Conservation (phyloP, 2,329 filamentous ascomycete genomes). For the Arthrobotrys sinensis region DNA sequence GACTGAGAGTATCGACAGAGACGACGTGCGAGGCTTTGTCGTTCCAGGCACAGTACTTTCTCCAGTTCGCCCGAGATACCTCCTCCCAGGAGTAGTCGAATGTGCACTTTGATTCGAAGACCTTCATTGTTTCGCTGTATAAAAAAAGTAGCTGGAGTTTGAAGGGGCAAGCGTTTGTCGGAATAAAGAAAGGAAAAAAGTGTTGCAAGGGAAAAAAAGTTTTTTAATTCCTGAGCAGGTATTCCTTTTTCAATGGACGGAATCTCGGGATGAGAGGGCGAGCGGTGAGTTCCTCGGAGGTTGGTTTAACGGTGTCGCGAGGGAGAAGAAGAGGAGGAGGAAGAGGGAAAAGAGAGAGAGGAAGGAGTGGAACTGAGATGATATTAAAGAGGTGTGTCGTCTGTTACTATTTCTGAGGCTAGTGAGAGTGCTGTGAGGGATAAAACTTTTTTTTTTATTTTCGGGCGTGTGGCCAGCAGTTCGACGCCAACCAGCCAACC, state of each 20-base stretch:
- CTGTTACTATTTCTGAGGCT: slow-evolving; percentile 29
- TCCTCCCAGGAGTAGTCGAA: slow-evolving; percentile 99
- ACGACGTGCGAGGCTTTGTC: slow-evolving; percentile 97
- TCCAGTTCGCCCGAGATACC: slow-evolving; percentile 97
- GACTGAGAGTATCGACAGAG: slow-evolving; percentile 91
- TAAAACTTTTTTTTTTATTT: slow-evolving; percentile 58
- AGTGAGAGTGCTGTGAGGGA: slow-evolving; percentile 35
- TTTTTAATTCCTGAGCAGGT: slow-evolving; percentile 1
- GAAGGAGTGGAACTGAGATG: slow-evolving; percentile 25
- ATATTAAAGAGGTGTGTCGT: slow-evolving; percentile 25
- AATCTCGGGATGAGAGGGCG: slow-evolving; percentile 13
- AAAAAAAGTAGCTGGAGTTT: slow-evolving; percentile 61
- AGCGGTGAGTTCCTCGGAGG: background rate
- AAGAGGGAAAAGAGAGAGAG: background rate
- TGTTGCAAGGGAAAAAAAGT: slow-evolving; percentile 12
- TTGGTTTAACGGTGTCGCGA: slow-evolving; percentile 17
- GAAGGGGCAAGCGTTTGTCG: slow-evolving; percentile 62
- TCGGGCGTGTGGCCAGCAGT: no score
- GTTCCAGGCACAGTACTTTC: slow-evolving; percentile 99
- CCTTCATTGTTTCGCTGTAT: slow-evolving; percentile 78
- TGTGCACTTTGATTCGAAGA: slow-evolving; percentile 89
- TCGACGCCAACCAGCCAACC: background rate
- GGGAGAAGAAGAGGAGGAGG: slow-evolving; percentile 1
- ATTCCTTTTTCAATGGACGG: slow-evolving; percentile 22
- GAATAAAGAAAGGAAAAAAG: slow-evolving; percentile 17